A percentile compares a stretch with the other conserved stretches of the same genome.
These are phyloP conservation scores for Xylogone sp. DNA, from an alignment of 2,329 filamentous ascomycete genomes.

Conservation along the genomic window DNA sequence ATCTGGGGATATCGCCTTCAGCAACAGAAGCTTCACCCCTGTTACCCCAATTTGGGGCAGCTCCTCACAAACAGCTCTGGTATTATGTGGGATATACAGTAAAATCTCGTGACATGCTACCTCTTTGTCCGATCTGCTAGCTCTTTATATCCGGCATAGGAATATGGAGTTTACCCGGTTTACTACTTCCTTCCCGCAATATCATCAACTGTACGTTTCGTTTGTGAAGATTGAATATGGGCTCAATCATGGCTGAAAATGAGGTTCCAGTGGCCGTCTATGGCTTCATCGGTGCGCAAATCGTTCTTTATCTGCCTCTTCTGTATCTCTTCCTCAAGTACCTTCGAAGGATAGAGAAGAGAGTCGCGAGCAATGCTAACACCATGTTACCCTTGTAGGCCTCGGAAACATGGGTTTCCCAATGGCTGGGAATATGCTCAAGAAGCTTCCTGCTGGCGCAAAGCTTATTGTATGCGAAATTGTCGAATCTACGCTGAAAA, in stretches of 20 bases:
- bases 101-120: background rate
- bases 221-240: background rate
- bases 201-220: background rate
- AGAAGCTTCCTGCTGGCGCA: conserved; percentile 47
- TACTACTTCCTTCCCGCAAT: background rate
- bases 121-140: background rate
- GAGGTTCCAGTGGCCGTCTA: background rate
- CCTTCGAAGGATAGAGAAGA: background rate
- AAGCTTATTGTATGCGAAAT: conserved; percentile 4
- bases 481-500: background rate
- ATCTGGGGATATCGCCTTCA: no score
- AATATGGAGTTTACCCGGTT: background rate
- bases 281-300: background rate
- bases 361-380: no score
- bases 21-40: no score
- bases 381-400: conserved; percentile 28
- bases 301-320: background rate
- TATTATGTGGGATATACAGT: no score
- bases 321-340: background rate
- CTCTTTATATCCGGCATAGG: background rate
- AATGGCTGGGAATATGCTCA: conserved; percentile 65
- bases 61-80: no score
- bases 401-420: conserved; percentile 49
- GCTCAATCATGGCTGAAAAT: background rate
- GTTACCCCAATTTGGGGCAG: background rate